Base-by-base conservation (phyloP, 306 rosid species). In the Prunus armeniaca region DNA sequence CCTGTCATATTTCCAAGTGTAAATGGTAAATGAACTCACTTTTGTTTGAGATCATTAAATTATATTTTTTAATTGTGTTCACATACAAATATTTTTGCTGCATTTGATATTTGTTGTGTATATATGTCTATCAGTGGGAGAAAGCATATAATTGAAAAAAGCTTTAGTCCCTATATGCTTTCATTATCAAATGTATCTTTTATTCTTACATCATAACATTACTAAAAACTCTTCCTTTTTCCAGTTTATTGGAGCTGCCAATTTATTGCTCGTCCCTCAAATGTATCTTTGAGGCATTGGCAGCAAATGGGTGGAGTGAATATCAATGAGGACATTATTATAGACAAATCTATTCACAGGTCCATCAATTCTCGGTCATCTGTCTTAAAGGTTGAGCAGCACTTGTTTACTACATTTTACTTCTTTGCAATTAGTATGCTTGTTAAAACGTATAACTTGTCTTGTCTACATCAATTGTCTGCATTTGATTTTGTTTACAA, bases 181-280 rank as follows among this genome's bases (percentile, higher is more conserved):
- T 61, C 54, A 15, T 32, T 3, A 12, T 24, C 71, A 61, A 5
- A n/a, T 55, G 27, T 58, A 19, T 50, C 11, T 19, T 57, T 55
- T 25, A 9, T 75, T 69, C 38, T 9, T 52, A 58, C 72, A 32
- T 19, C 25, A 2, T 24, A 55, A 32, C 32, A 8, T 79, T 81
- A 27, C 15, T 20, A 14, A 18, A 27, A 71, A 22, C 71, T 67
- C 49, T 51, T 54, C 72, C 32, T 70, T 81, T 38, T 78, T 75
- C 46, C 84, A 95, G 98, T 92, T 83, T 89, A 89, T 85, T 95
- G 98, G 98, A 95, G 92, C 83, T 95, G 98, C 87, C 97, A 95
- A 74, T 89, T 84, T 77, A 88, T 95, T 62, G 98, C 96, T 66
- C 96, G 92, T 41, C 84, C 96, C 41, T 95, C 97, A 22, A 95